A percentile compares a stretch with the other conserved stretches of the same genome.
Evolutionary conservation across 2,329 filamentous ascomycete species (phyloP).

Genomic region (Metarhizium brunneum): DNA sequence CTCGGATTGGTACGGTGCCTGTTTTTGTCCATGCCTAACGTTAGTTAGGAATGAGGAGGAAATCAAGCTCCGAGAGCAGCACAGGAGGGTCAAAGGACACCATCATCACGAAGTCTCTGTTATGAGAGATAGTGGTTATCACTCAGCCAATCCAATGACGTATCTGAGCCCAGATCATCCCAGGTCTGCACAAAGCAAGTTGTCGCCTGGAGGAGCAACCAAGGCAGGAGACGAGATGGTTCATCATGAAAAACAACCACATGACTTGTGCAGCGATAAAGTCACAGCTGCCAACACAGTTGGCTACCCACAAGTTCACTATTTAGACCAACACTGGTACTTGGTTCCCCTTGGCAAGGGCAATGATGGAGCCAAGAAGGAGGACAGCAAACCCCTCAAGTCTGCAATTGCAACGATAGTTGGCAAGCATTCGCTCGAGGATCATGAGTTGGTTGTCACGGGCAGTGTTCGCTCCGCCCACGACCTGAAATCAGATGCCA

Average conservation of each 20-base stretch:
- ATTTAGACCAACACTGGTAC: slow-evolving; percentile 9
- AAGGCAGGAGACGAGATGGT: neutral
- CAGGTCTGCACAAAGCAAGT: neutral
- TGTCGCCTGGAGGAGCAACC: neutral
- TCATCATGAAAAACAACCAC: neutral
- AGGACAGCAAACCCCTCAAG: neutral
- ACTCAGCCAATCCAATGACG: slow-evolving; percentile 14
- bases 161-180: slow-evolving; percentile 5
- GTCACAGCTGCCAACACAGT: neutral
- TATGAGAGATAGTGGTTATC: slow-evolving; percentile 11
- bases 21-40: slow-evolving; percentile 18
- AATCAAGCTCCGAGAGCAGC: slow-evolving; percentile 19
- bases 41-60: slow-evolving; percentile 22
- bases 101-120: slow-evolving; percentile 4
- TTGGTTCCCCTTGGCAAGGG: slow-evolving; percentile 6
- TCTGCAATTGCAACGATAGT: slow-evolving; percentile 2
- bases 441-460: slow-evolving; percentile 5
- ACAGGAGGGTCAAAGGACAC: slow-evolving; percentile 5
- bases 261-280: neutral
- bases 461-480: slow-evolving; percentile 2
- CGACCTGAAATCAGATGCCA: slow-evolving; percentile 6
- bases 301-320: slow-evolving; percentile 6
- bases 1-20: slow-evolving; percentile 17
- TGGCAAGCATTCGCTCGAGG: slow-evolving; percentile 6
- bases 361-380: neutral